Evolutionary conservation across 345 rosid genomes (phyloP), one percentile per base, ranked within the genome.

Genomic region (Capsella bursapastoris): DNA sequence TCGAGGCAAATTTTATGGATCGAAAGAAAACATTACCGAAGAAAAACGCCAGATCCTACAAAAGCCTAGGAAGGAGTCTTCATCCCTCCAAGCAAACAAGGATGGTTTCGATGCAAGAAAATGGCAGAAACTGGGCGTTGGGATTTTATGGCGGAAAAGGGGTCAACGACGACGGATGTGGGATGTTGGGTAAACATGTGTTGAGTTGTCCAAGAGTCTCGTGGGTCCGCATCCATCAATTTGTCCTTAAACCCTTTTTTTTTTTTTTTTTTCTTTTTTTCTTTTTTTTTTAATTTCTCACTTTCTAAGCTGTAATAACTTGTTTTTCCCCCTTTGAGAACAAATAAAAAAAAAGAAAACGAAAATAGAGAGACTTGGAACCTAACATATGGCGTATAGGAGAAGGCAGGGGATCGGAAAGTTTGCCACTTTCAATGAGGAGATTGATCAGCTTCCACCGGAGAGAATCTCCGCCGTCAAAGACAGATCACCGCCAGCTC

Each of bases 361-460:
- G 40, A 38, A 38, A 6, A 14, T 5, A 8, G 5, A n/a, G 9
- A 28, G 53, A 44, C 69, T 47, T 31, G 44, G 27, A 56, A 44
- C 69, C 57, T 47, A 65, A 28, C 41, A 56, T 44, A 93, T 93
- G 98, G 98, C 98, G 61, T 93, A 90, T 44, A 80, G 98, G 83
- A 86, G 98, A 74, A 88, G 85, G 78, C 97, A 89, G 31, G 98
- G 96, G 44, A 80, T 86, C 14, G 72, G 81, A 32, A 85, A 84
- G 68, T 61, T 92, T 11, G 79, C 96, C 27, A 90, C 97, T 18
- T 88, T 93, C 84, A 82, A 82, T 79, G 97, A 93, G 66, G 96
- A 93, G 81, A 58, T 70, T 62, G 56, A 64, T 52, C 74, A 68
- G 35, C 76, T 78, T 11, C 80, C 89, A 0, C 66, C 72, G 56